Conservation (phyloP, 257 asterid species). For the Ocimum tenuiflorum region DNA sequence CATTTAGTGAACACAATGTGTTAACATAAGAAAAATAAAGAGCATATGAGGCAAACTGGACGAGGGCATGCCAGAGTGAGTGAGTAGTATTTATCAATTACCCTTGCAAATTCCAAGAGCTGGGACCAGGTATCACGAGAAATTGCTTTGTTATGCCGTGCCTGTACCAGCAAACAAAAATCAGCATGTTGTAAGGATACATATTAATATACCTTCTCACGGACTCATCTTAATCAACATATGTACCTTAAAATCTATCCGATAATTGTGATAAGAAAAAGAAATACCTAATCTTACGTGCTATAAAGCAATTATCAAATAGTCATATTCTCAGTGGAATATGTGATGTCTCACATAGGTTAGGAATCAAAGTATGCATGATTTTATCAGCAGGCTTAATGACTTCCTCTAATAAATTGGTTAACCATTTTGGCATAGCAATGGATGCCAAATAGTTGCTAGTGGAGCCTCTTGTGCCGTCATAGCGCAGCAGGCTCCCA, state of each 20-base stretch:
- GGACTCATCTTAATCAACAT: background rate
- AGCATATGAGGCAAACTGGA: background rate
- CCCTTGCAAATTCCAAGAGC: slow-evolving; percentile 93
- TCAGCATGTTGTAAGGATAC: background rate
- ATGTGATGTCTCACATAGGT: no score
- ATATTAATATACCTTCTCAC: no score
- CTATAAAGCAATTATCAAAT: background rate
- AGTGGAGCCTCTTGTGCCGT: no score
- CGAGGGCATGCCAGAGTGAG: background rate
- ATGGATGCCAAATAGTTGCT: no score
- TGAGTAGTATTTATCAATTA: slow-evolving; percentile 28
- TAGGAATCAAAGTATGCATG: no score
- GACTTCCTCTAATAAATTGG: no score
- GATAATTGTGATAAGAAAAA: background rate
- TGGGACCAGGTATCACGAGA: slow-evolving; percentile 99
- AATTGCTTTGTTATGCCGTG: slow-evolving; percentile 91
- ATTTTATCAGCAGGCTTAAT: no score
- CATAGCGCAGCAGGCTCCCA: no score
- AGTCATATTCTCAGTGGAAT: background rate
- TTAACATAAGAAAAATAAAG: background rate
- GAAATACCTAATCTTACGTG: background rate
- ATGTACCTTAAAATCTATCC: background rate
- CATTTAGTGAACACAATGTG: background rate
- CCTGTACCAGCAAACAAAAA: slow-evolving; percentile 42
- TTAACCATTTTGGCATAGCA: no score